Evolutionary conservation across 2,329 filamentous ascomycete genomes (phyloP).

Genomic region (Setomelanomma holmii): DNA sequence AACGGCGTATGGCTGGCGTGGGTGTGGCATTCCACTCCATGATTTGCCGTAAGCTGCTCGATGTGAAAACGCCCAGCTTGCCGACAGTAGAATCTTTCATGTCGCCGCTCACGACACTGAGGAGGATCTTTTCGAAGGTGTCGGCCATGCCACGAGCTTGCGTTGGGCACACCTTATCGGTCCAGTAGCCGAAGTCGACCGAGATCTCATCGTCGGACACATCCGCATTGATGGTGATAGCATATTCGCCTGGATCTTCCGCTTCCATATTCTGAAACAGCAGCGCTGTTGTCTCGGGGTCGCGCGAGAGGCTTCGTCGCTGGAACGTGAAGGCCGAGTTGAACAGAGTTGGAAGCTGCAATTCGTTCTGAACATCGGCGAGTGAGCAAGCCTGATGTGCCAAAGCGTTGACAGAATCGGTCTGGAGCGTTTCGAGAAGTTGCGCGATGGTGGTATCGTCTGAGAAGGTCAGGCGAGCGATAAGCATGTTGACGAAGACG

Average conservation of each 20-base stretch:
- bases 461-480: conserved; percentile 55
- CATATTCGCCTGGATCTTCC: conserved; percentile 46
- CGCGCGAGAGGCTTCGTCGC: conserved; percentile 31
- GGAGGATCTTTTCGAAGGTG: conserved; percentile 38
- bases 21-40: conserved; percentile 38
- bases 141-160: conserved; percentile 41
- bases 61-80: conserved; percentile 32
- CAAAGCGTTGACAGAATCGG: conserved; percentile 56
- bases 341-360: conserved; percentile 44
- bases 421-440: conserved; percentile 54
- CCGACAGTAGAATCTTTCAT: conserved; percentile 29
- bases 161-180: conserved; percentile 31
- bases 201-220: conserved; percentile 36
- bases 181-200: conserved; percentile 43
- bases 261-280: conserved; percentile 44
- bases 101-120: conserved; percentile 20
- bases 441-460: conserved; percentile 47
- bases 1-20: conserved; percentile 32
- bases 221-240: conserved; percentile 44
- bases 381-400: conserved; percentile 59
- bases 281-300: conserved; percentile 34
- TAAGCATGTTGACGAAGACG: conserved; percentile 63
- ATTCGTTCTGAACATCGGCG: conserved; percentile 46
- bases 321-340: conserved; percentile 49
- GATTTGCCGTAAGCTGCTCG: conserved; percentile 31